Evolutionary conservation across 768 basidiomycete species (phyloP), one percentile per base, ranked within the genome.

Genomic region (Tubosaeta sp.): DNA sequence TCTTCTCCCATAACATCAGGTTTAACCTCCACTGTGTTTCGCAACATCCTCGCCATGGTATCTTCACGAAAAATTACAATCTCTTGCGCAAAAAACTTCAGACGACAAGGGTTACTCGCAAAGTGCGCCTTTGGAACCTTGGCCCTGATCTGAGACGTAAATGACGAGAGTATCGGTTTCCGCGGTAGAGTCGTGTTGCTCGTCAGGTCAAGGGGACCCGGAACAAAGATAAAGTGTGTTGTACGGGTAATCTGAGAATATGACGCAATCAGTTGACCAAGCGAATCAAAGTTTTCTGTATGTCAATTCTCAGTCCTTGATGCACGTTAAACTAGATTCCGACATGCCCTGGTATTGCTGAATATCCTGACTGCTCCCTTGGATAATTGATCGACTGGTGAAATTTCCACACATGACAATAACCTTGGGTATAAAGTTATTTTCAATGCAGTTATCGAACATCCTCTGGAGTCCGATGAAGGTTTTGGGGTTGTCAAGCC

Each of bases 321-420:
- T 25, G 43, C 36, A 13, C 6, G 18, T 24, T 7, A 30, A 35
- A 39, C 43, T 24, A 34, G 38, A 51, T 21, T 24, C 19, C 10
- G 41, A 49, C 55, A 56, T 55, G 87, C 95, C 94, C 72, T 93
- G 87, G 66, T 97, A 99, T 62, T 80, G 73, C 58, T 88, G 82
- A 30, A 94, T 76, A 63, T 85, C 90, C 57, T 84, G 78, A 46
- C 78, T 85, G 65, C 80, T 90, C 19, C 89, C 91, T 64, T 87
- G 83, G 24, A 80, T 75, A 53, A 93, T 83, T 6, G 91, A 87
- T 55, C 79, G 81, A 57, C 86, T 91, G 2, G 88, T 87, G 66
- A 98, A 99, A 69, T 96, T 96, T 1, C 96, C 96, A 56, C 96
- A 99, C 35, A 98, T 75, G 22, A 98, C 80, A 54, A 97, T 88